Evolutionary conservation across 495 filamentous ascomycete species (phyloP).

Genomic region (Neurospora terricola): DNA sequence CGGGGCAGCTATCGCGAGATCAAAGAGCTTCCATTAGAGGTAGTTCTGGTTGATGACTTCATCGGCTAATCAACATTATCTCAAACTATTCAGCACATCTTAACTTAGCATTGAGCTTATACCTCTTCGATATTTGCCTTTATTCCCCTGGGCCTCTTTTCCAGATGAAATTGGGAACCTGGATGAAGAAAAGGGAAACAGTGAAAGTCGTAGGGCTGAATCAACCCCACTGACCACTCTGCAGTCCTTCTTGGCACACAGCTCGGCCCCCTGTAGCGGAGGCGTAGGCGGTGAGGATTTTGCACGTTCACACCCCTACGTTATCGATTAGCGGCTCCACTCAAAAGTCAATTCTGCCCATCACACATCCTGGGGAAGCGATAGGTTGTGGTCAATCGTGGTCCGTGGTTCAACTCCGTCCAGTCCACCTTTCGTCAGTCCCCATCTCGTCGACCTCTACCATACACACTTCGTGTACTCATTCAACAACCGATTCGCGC

Average conservation of each 20-base stretch:
- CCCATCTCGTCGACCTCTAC: not conserved
- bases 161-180: not conserved
- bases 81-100: not conserved
- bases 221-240: not conserved
- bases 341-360: constrained; percentile 18
- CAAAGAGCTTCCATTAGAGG: too few species aligned
- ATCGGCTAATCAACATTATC: not conserved
- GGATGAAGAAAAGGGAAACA: not conserved
- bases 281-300: not conserved
- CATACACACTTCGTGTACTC: too few species aligned
- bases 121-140: not conserved
- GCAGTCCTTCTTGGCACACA: not conserved
- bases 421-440: not conserved
- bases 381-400: not conserved
- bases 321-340: constrained; percentile 9
- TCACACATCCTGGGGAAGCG: not conserved
- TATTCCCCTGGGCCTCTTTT: not conserved
- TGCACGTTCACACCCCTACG: not conserved
- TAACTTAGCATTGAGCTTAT: not conserved
- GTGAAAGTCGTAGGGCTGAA: not conserved
- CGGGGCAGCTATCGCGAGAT: too few species aligned
- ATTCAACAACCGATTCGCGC: not conserved
- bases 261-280: not conserved
- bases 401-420: not conserved
- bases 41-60: not conserved